Percentiles rank a stretch among this genome's conserved stretches.
Evolutionary conservation across 345 rosid genomes (phyloP).

Genomic region (Erucastrum elatum): DNA sequence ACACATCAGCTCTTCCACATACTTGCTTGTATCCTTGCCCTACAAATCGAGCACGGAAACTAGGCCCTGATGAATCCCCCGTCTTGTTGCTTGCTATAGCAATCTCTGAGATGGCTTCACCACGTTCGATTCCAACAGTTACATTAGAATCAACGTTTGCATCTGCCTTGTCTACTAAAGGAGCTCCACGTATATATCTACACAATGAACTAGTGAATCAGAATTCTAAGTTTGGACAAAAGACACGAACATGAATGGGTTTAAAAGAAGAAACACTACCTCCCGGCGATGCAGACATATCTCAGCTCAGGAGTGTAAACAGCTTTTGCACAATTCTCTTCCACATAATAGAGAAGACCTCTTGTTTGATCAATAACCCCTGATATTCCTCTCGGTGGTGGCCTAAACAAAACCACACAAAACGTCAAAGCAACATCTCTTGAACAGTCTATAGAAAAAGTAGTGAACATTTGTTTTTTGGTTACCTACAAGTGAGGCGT

Average conservation of each 20-base stretch:
- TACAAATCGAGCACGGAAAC: slow-evolving; percentile 70
- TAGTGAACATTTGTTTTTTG: not conserved
- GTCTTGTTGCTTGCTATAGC: slow-evolving; percentile 41
- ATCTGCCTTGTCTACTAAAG: slow-evolving; percentile 44
- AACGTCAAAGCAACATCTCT: not conserved
- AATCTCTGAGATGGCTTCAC: slow-evolving; percentile 49
- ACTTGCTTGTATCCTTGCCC: slow-evolving; percentile 99
- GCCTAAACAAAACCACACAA: slow-evolving; percentile 48
- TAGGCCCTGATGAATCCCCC: slow-evolving; percentile 34
- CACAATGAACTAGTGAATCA: not conserved
- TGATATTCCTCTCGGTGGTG: slow-evolving; percentile 77
- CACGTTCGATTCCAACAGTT: slow-evolving; percentile 39
- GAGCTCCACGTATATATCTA: slow-evolving; percentile 47
- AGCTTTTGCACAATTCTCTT: slow-evolving; percentile 65
- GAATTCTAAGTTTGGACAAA: not conserved
- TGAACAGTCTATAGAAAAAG: not conserved
- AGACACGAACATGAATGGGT: not conserved
- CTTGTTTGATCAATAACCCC: slow-evolving; percentile 91
- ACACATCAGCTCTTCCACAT: slow-evolving; percentile 84
- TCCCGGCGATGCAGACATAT: slow-evolving; percentile 90
- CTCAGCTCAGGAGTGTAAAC: slow-evolving; percentile 69
- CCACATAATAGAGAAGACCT: not conserved
- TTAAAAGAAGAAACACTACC: slow-evolving; percentile 45
- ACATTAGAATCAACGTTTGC: slow-evolving; percentile 42
- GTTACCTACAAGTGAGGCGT: not conserved